Conservation (phyloP, 495 filamentous ascomycete genomes). For the Saxispiralis lemnorum region DNA sequence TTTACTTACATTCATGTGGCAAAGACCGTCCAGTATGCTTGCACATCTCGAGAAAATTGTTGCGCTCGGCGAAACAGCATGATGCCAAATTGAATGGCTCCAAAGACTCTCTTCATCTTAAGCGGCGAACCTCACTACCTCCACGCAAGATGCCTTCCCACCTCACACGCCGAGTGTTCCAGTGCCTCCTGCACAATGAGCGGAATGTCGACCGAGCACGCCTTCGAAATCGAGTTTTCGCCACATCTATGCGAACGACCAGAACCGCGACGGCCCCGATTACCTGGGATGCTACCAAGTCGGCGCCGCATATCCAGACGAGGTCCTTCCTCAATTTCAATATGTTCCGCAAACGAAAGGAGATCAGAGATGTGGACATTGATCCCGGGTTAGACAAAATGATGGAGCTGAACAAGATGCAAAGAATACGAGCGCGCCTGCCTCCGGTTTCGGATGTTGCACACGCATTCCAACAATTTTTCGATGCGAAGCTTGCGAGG, state of each 20-base stretch:
- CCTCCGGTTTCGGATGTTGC: conserved; percentile 42
- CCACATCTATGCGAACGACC: conserved; percentile 8
- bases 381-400: conserved; percentile 44
- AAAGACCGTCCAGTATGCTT: too few species aligned
- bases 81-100: too few species aligned
- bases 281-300: conserved; percentile 6
- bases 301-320: conserved; percentile 17
- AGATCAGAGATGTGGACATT: conserved; percentile 35
- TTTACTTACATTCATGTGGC: too few species aligned
- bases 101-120: too few species aligned
- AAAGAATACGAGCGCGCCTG: conserved; percentile 33
- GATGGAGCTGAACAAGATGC: conserved; percentile 30
- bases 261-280: neutral
- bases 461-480: conserved; percentile 46
- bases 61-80: too few species aligned
- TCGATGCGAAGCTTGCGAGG: conserved; percentile 31
- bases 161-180: conserved; percentile 57
- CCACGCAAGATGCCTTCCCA: conserved; percentile 53
- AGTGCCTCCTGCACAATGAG: conserved; percentile 48
- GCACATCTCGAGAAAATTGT: too few species aligned
- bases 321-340: conserved; percentile 40
- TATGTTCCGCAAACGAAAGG: conserved; percentile 33
- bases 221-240: conserved; percentile 17
- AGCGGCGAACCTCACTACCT: too few species aligned
- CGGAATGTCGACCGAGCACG: conserved; percentile 31